These are phyloP conservation scores for Tylopilus subfusipes DNA, from an alignment of 768 basidiomycete species.

Conservation along the genomic window DNA sequence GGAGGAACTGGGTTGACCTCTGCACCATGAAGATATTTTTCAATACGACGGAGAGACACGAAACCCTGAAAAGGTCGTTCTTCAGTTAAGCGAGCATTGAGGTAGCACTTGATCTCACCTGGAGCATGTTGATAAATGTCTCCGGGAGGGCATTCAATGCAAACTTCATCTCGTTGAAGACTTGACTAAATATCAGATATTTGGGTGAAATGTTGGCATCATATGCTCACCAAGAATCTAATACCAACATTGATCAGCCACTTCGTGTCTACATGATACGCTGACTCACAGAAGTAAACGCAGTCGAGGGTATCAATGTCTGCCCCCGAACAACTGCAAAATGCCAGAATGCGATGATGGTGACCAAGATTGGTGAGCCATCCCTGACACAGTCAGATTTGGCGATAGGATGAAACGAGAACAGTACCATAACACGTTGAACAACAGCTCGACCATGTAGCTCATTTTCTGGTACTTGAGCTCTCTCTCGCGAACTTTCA, in stretches of 20 bases:
- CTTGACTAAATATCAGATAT: slow-evolving; percentile 33
- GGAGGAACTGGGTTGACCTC: slow-evolving; percentile 69
- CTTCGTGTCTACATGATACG: neutral
- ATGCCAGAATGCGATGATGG: slow-evolving; percentile 63
- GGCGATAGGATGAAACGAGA: neutral
- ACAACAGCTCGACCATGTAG: slow-evolving; percentile 77
- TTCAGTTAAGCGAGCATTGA: neutral
- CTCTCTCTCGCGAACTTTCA: slow-evolving; percentile 75
- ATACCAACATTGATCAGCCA: neutral
- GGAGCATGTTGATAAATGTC: slow-evolving; percentile 86
- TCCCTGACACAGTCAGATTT: slow-evolving; percentile 29
- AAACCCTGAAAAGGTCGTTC: slow-evolving; percentile 45
- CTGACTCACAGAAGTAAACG: slow-evolving; percentile 64
- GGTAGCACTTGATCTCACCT: slow-evolving; percentile 39
- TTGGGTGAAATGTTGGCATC: neutral
- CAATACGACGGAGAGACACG: slow-evolving; percentile 86
- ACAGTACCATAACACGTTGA: slow-evolving; percentile 52
- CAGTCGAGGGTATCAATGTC: slow-evolving; percentile 74
- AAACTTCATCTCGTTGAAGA: slow-evolving; percentile 86
- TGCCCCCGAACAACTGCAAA: slow-evolving; percentile 71
- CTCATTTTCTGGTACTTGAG: slow-evolving; percentile 81
- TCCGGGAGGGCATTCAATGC: slow-evolving; percentile 86
- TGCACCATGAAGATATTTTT: slow-evolving; percentile 75
- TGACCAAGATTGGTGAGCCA: slow-evolving; percentile 53
- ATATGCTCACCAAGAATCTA: slow-evolving; percentile 41